phyloP scores from a whole-genome alignment of 1,139 yeast species.

The Keqinozyma sinolaborantium region DNA sequence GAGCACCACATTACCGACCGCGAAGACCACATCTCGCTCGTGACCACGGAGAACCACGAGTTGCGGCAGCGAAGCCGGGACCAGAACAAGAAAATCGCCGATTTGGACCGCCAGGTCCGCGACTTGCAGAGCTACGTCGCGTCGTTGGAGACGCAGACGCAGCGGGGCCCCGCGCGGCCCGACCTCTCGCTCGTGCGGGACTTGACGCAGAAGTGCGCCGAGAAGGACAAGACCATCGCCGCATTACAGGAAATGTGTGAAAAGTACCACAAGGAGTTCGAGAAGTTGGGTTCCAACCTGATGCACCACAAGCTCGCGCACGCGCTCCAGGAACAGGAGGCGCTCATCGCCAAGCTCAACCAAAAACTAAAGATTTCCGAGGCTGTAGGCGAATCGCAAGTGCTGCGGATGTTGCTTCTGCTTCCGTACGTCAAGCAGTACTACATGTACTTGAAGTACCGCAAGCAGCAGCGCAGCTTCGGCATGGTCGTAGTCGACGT shows the following conservation, averaged over 20 bases:
- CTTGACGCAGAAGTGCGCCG: conserved; percentile 11
- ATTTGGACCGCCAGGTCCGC: conserved; percentile 16
- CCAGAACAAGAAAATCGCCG: conserved; percentile 10
- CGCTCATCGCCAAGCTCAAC: conserved; percentile 18
- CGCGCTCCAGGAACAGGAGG: conserved; percentile 19
- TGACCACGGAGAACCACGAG: conserved; percentile 10
- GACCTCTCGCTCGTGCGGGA: conserved; percentile 7
- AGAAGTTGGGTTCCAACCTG: conserved; percentile 11
- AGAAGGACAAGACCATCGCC: conserved; percentile 19
- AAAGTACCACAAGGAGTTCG: conserved; percentile 19
- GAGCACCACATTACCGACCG: conserved; percentile 14
- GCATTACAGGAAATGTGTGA: conserved; percentile 20
- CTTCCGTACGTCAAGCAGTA: conserved; percentile 34
- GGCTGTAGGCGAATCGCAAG: conserved; percentile 2
- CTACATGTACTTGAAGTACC: conserved; percentile 23
- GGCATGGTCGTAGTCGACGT: conserved; percentile 20
- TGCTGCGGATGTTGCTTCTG: conserved; percentile 17
- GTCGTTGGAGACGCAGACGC: conserved; percentile 17
- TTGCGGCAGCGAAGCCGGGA: conserved; percentile 7
- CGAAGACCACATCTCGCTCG: conserved; percentile 9
- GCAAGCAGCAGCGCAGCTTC: conserved; percentile 17
- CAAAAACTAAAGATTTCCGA: conserved; percentile 13
- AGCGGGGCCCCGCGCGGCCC: conserved; percentile 1
- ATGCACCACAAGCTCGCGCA: conserved; percentile 15
- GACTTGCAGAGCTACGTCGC: conserved; percentile 17